Evolutionary conservation across 2,329 filamentous ascomycete genomes (phyloP), one percentile per base, ranked within the genome.

Genomic region (Neophaeococcomyces aloes): DNA sequence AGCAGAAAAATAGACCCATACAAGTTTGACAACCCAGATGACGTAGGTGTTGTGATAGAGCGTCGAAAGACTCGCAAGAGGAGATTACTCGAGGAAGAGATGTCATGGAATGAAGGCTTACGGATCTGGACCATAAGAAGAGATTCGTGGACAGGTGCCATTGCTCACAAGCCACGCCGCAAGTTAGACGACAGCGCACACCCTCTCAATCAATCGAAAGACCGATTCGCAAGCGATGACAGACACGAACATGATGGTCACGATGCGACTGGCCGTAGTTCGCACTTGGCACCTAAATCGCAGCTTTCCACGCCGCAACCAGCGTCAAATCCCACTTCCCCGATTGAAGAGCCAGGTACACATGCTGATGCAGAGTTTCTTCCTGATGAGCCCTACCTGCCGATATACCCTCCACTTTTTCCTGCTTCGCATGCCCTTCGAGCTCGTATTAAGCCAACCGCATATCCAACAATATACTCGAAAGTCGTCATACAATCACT

Each of bases 121-220:
- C 75, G 79, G n/a, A 83, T 82, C 59, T 96, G 86, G 64, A 75
- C 80, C 47, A 76, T 80, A 23, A 72, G 85, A 46, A 75, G 88
- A 38, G 79, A 94, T 64, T 79, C 78, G 5, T 96, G 89, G 89
- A 89, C 87, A 1, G 81, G 83, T 25, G 88, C 86, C 25, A 75
- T 74, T 18, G 38, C 37, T 33, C 49, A 51, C 25, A 46, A 48
- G 33, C 50, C 52, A 29, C 19, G 30, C 18, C 61, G 58, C 41
- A 51, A 40, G 11, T 15, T 30, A 8, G 13, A 27, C 14, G 19
- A 42, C 29, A 4, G 65, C 68, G 4, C 62, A 68, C 2, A 47
- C 67, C 10, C 23, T 27, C 10, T 7, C 18, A n/a, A 14, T 29
- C 38, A n/a, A 11, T 11, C 25, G 70, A 10, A 44, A 33, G 39